phyloP scores from a whole-genome alignment of 371 early-diverging fungal genomes.

The Mucor velutinosus region DNA sequence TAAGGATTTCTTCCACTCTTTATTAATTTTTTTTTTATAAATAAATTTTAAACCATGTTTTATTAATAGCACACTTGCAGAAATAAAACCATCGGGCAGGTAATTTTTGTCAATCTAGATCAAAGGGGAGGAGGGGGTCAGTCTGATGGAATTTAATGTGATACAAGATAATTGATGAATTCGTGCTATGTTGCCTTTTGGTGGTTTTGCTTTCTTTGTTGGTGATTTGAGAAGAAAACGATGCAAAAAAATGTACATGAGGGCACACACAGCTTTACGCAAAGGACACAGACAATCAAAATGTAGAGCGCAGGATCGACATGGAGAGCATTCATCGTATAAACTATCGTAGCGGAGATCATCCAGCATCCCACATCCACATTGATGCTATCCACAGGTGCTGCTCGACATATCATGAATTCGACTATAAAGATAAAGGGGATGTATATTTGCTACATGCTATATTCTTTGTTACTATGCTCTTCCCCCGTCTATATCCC shows the following conservation, averaged over 20 bases:
- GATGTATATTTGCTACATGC: not conserved
- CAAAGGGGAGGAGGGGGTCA: not conserved
- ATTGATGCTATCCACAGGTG: not conserved
- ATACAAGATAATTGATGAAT: slow-evolving; percentile 1
- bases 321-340: not conserved
- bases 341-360: not conserved
- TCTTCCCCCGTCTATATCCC: not conserved
- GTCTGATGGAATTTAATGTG: not conserved
- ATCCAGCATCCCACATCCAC: not conserved
- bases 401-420: not conserved
- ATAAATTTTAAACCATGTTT: slow-evolving; percentile 1
- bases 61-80: not conserved
- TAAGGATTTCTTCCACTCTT: not conserved
- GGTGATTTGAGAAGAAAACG: not conserved
- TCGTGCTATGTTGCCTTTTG: slow-evolving; percentile 10
- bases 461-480: not conserved
- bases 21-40: not conserved
- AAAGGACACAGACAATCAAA: slow-evolving; percentile 1
- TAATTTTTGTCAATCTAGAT: not conserved
- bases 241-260: not conserved
- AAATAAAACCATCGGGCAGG: not conserved
- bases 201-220: not conserved
- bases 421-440: not conserved
- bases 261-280: not conserved
- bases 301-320: not conserved